Percentiles rank a stretch among this genome's conserved stretches.
Conservation (phyloP, 2,329 filamentous ascomycete genomes). For the Arthrinium puccinioides region DNA sequence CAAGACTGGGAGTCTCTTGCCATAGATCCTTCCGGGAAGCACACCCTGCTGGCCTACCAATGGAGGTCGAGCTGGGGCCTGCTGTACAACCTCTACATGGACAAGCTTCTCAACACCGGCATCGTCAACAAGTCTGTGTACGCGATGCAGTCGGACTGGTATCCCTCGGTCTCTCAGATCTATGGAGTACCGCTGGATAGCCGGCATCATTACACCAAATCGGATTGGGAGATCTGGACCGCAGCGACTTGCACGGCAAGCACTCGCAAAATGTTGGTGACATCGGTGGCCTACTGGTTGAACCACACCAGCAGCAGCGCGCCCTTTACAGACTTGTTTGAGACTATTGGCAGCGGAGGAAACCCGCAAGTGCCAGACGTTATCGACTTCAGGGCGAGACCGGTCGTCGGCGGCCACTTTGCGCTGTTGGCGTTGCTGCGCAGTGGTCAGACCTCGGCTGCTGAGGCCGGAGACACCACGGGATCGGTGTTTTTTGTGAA, state of each 20-base stretch:
- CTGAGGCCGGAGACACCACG: constrained; percentile 1
- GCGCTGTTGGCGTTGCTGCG: constrained; percentile 51
- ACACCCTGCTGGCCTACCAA: constrained; percentile 20
- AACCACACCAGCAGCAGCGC: constrained; percentile 59
- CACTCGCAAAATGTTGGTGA: constrained; percentile 53
- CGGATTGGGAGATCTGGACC: constrained; percentile 68
- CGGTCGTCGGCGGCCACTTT: constrained; percentile 67
- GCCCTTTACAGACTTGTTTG: constrained; percentile 61
- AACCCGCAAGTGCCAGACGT: constrained; percentile 41
- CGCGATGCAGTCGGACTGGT: constrained; percentile 24
- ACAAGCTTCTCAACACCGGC: constrained; percentile 27
- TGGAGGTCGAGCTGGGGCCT: constrained; percentile 17
- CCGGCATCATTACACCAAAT: constrained; percentile 65
- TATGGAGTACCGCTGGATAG: constrained; percentile 66
- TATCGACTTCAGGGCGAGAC: constrained; percentile 60
- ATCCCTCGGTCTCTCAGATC: constrained; percentile 51
- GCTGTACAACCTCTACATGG: constrained; percentile 20
- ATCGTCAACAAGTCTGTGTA: constrained; percentile 18
- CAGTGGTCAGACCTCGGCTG: constrained; percentile 13
- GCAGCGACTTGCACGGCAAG: constrained; percentile 53
- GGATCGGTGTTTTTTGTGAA: neutral
- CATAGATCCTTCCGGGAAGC: constrained; percentile 14
- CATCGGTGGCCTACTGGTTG: constrained; percentile 59
- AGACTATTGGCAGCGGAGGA: constrained; percentile 53
- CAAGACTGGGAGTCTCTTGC: constrained; percentile 14